phyloP scores from a whole-genome alignment of 495 filamentous ascomycete genomes.

The Penicillium argentinense region DNA sequence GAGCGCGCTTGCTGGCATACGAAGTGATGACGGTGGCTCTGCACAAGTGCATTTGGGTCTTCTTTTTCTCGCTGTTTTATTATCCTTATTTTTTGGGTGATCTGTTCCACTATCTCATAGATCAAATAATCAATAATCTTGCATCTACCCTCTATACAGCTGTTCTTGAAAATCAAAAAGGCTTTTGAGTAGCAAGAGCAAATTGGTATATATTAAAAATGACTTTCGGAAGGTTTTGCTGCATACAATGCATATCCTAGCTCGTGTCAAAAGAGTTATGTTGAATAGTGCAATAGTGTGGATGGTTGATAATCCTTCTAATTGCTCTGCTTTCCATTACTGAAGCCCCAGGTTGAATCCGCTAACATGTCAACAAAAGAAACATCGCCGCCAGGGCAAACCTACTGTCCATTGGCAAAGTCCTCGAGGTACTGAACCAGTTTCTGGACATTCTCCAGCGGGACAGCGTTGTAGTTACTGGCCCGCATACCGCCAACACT shows the following conservation, averaged over 20 bases:
- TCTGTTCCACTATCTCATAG: neutral
- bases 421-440: constrained; percentile 58
- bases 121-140: constrained; percentile 7
- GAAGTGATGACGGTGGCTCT: constrained; percentile 26
- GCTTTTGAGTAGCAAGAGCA: too few relatives aligned
- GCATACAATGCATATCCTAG: too few relatives aligned
- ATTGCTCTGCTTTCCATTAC: too few relatives aligned
- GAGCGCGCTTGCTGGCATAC: constrained; percentile 14
- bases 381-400: constrained; percentile 1
- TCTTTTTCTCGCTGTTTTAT: constrained; percentile 15
- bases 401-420: constrained; percentile 48
- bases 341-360: constrained; percentile 1
- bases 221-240: too few relatives aligned
- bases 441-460: constrained; percentile 58
- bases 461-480: constrained; percentile 62
- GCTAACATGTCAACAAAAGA: constrained; percentile 1
- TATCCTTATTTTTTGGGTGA: constrained; percentile 3
- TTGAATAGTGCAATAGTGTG: constrained; percentile 3
- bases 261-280: neutral
- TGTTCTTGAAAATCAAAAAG: too few relatives aligned
- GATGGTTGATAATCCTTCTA: too few relatives aligned
- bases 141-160: too few relatives aligned
- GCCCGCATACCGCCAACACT: constrained; percentile 65
- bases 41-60: constrained; percentile 10
- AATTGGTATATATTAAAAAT: too few relatives aligned